Base-by-base conservation (phyloP, 148 eudicot genomes). In the Vaccinium corymbosum region DNA sequence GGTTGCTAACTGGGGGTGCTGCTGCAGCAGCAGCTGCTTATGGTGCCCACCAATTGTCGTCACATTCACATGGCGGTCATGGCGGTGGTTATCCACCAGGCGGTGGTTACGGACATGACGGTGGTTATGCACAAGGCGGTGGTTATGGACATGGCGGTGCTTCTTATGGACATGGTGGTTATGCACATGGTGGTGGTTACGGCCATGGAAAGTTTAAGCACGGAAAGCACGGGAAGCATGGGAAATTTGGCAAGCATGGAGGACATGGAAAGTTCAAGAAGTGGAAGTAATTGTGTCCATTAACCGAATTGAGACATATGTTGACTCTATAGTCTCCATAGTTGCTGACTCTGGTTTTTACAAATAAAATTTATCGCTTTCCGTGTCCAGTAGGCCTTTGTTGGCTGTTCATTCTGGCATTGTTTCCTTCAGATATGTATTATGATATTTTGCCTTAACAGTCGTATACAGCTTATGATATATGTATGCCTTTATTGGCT, bases 21-120 rank as follows among this genome's bases (percentile, higher is more conserved):
- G 90, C 90, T 35, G 95, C 91, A 6, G 95, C 95, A 0, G 92
- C 93, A 13, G 90, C 90, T 38, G 95, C 90, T 51, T 89, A 90
- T 86, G 95, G 89, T 20, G 93, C 88, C 76, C 86, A 84, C 46
- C 88, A 93, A 1, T 4, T 91, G 74, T 49, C 86, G 70, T 35
- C 22, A 17, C 66, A 64, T 22, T 64, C 71, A 25, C 71, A 64
- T 22, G 71, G 71, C 15, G 3, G 55, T 52, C 80, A 83, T 83
- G 42, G 35, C 15, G 71, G 74, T 29, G 80, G 46, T 42, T 42
- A 42, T 42, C 5, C 71, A 25, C 71, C 11, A 9, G 71, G 71
- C 15, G 25, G 66, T 61, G 84, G 81, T 5, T 85, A 81, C 15
- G 55, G 55, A 7, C 74, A 83, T 83, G 42, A n/a, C 15, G 71